Percentiles rank a stretch among this genome's conserved stretches.
Evolutionary conservation across 2,329 filamentous ascomycete genomes (phyloP).

Genomic region (Diatrype stigma): DNA sequence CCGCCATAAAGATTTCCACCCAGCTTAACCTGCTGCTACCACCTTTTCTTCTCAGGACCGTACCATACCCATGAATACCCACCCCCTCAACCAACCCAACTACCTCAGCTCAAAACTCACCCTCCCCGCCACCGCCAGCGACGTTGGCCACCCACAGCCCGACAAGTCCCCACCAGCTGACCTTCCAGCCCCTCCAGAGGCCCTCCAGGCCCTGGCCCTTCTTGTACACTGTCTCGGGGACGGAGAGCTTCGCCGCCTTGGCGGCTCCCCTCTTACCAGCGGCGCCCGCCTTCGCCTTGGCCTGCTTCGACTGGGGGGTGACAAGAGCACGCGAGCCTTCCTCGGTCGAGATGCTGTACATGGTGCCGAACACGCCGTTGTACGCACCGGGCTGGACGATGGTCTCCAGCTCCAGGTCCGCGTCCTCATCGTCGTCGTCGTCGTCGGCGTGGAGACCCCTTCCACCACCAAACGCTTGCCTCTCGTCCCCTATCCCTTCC

Average conservation of each 20-base stretch:
- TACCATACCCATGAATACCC: too few species aligned
- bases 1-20: too few species aligned
- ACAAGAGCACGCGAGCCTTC: conserved; percentile 63
- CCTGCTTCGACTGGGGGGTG: conserved; percentile 24
- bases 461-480: too few species aligned
- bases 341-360: conserved; percentile 79
- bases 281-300: conserved; percentile 22
- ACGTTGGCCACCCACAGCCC: conserved; percentile 69
- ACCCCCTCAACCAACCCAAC: background rate
- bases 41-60: too few species aligned
- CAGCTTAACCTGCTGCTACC: too few species aligned
- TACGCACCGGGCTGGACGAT: conserved; percentile 80
- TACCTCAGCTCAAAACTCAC: conserved; percentile 43
- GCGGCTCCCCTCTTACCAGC: conserved; percentile 30
- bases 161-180: conserved; percentile 73
- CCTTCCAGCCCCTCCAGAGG: conserved; percentile 70
- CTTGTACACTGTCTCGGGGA: conserved; percentile 41
- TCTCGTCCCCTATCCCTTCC: too few species aligned
- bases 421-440: background rate
- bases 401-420: conserved; percentile 54
- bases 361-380: conserved; percentile 81
- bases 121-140: conserved; percentile 57
- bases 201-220: conserved; percentile 66
- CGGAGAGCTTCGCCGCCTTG: conserved; percentile 28
- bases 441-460: too few species aligned